A percentile compares a stretch with the other conserved stretches of the same genome.
Conservation (phyloP, 768 basidiomycete species). For the Porphyrellus cyaneotinctus region DNA sequence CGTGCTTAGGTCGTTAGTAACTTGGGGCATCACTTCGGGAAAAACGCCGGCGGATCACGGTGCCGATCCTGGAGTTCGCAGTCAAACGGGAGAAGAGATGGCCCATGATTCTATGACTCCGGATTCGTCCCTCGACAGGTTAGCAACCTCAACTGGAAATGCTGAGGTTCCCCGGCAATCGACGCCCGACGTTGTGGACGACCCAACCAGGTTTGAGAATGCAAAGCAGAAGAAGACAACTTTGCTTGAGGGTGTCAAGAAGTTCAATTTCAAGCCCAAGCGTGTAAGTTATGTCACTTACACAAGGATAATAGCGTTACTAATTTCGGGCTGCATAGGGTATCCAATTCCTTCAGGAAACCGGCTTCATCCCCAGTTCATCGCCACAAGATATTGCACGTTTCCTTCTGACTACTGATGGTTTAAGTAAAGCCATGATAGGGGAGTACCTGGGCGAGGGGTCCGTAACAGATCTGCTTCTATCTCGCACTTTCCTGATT, state of each 20-base stretch:
- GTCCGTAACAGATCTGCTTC: slow-evolving; percentile 42
- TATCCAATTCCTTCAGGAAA: slow-evolving; percentile 80
- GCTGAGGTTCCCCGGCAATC: slow-evolving; percentile 57
- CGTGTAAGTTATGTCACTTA: slow-evolving; percentile 49
- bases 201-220: slow-evolving; percentile 88
- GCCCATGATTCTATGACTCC: slow-evolving; percentile 49
- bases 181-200: slow-evolving; percentile 82
- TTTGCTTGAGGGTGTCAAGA: slow-evolving; percentile 89
- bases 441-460: slow-evolving; percentile 98
- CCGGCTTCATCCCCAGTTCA: slow-evolving; percentile 76
- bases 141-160: slow-evolving; percentile 45
- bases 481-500: slow-evolving; percentile 2
- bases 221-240: slow-evolving; percentile 97
- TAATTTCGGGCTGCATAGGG: slow-evolving; percentile 49
- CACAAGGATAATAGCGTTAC: not conserved
- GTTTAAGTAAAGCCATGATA: slow-evolving; percentile 91
- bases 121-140: slow-evolving; percentile 53
- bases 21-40: slow-evolving; percentile 71
- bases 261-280: slow-evolving; percentile 99
- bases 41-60: slow-evolving; percentile 32
- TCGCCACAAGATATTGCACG: slow-evolving; percentile 74
- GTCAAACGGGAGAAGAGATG: slow-evolving; percentile 51
- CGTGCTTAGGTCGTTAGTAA: slow-evolving; percentile 83
- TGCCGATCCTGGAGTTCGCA: slow-evolving; percentile 41
- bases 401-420: slow-evolving; percentile 87